phyloP scores from a whole-genome alignment of 257 asterid genomes.

The Hygrophila difformis region DNA sequence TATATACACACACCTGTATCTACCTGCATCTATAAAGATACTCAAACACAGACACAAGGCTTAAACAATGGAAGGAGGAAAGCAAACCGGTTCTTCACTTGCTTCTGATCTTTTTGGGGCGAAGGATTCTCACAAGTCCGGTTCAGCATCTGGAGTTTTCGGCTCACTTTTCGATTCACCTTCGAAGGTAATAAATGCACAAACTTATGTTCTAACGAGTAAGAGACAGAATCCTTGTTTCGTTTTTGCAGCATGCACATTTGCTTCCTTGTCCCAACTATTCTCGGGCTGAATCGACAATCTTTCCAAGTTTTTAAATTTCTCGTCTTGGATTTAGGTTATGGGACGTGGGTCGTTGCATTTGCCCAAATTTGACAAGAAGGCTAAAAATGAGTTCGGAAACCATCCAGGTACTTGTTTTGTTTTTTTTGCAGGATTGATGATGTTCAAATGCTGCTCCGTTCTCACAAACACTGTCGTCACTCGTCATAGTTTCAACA shows the following conservation, averaged over 20 bases:
- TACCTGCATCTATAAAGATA: too few species aligned
- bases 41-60: too few species aligned
- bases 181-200: constrained; percentile 25
- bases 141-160: constrained; percentile 29
- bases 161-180: constrained; percentile 49
- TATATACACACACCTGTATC: too few species aligned
- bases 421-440: neutral
- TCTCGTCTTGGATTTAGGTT: constrained; percentile 13
- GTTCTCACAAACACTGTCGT: too few species aligned
- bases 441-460: too few species aligned
- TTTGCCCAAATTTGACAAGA: constrained; percentile 19
- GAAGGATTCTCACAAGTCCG: constrained; percentile 33
- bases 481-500: too few species aligned
- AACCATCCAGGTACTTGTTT: constrained; percentile 33
- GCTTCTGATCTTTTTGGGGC: constrained; percentile 53
- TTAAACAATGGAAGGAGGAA: constrained; percentile 38
- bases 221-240: too few species aligned
- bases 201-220: too few species aligned
- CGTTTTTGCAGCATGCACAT: too few species aligned
- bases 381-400: constrained; percentile 29
- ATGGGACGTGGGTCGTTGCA: constrained; percentile 21
- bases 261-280: too few species aligned
- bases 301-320: neutral
- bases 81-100: constrained; percentile 40
- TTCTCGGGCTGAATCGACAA: too few species aligned